phyloP scores from a whole-genome alignment of 345 rosid species.

The Lenwebbia sp. region DNA sequence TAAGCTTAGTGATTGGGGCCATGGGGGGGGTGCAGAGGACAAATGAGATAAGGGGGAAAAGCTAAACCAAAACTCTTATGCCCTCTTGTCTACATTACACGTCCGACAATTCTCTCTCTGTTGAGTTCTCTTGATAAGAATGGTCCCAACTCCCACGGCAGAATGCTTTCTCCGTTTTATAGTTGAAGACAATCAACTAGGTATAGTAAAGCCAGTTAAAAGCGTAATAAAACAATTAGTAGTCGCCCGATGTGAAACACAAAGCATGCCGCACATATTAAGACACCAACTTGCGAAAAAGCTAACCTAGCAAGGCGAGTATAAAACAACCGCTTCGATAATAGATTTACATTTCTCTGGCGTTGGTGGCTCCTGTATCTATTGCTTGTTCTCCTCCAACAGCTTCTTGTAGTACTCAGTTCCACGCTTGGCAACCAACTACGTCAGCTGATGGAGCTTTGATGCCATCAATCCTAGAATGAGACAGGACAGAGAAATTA shows the following conservation, averaged over 20 bases:
- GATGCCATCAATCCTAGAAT: slow-evolving; percentile 32
- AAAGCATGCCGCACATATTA: background rate
- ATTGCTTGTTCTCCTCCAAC: slow-evolving; percentile 60
- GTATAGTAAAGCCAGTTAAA: background rate
- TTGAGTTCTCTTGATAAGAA: background rate
- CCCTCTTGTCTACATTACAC: background rate
- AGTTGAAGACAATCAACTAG: background rate
- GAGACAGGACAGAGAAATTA: background rate
- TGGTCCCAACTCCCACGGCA: background rate
- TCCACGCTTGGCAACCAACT: slow-evolving; percentile 43
- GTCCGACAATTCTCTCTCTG: background rate
- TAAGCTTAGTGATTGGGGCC: background rate
- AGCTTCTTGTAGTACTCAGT: slow-evolving; percentile 40
- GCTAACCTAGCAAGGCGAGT: slow-evolving; percentile 64
- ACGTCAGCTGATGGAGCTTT: slow-evolving; percentile 39
- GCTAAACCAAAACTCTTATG: background rate
- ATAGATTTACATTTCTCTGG: slow-evolving; percentile 47
- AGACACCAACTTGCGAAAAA: background rate
- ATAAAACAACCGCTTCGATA: slow-evolving; percentile 55
- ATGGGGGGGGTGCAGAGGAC: background rate
- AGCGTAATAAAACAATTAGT: background rate
- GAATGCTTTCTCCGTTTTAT: background rate
- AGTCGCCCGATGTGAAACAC: background rate
- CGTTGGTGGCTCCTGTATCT: slow-evolving; percentile 49
- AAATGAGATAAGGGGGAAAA: background rate